Percentiles rank a stretch among this genome's conserved stretches.
These are phyloP conservation scores for Sporothrix curviconia DNA, from an alignment of 2,329 filamentous ascomycete species.

Conservation along the genomic window DNA sequence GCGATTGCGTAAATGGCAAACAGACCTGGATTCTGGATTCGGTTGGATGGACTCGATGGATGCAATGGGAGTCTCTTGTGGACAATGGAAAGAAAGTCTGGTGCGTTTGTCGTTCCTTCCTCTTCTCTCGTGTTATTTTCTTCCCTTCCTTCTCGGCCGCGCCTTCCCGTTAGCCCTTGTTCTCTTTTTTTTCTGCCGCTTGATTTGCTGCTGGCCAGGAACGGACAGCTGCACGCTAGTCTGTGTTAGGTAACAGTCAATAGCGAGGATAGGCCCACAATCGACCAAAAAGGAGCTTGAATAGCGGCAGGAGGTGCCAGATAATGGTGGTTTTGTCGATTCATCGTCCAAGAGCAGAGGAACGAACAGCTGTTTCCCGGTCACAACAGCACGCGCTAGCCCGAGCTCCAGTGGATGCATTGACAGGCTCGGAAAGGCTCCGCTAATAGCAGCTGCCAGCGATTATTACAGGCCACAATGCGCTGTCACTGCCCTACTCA, in stretches of 20 bases:
- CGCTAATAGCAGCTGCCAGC: not conserved
- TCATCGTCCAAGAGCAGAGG: constrained; percentile 1
- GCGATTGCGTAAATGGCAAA: not conserved
- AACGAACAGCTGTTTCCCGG: constrained; percentile 3
- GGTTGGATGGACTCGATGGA: not conserved
- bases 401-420: constrained; percentile 3
- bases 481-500: not conserved
- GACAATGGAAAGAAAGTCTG: not conserved
- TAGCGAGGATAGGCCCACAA: not conserved
- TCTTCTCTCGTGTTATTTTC: not conserved
- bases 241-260: not conserved
- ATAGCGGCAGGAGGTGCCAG: not conserved
- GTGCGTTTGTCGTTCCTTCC: not conserved
- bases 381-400: not conserved
- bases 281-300: not conserved
- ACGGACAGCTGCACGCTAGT: not conserved
- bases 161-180: not conserved
- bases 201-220: constrained; percentile 13
- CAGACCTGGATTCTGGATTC: not conserved
- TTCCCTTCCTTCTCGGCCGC: not conserved
- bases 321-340: not conserved
- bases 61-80: not conserved
- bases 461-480: not conserved
- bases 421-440: too few species aligned
- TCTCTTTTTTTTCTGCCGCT: constrained; percentile 7